Conservation (phyloP, 768 basidiomycete species). For the Suillus clintonianus region DNA sequence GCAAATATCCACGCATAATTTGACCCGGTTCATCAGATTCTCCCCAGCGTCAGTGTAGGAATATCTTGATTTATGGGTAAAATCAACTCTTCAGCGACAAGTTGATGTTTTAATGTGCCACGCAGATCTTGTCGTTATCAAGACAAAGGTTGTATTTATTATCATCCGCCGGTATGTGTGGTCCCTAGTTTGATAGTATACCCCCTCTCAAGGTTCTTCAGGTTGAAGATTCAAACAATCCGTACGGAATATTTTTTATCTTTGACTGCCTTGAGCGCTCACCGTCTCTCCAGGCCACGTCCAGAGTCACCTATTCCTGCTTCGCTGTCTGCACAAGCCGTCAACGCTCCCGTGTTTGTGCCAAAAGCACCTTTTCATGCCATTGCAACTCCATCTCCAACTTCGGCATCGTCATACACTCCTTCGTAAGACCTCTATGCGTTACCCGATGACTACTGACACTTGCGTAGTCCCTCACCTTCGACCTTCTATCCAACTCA, state of each 20-base stretch:
- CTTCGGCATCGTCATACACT: slow-evolving; percentile 31
- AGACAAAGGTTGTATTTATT: slow-evolving; percentile 83
- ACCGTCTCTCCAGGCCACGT: slow-evolving; percentile 29
- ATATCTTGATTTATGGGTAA: slow-evolving; percentile 90
- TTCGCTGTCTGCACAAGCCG: slow-evolving; percentile 59
- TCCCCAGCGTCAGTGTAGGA: slow-evolving; percentile 81
- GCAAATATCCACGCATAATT: slow-evolving; percentile 13
- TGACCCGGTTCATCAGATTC: slow-evolving; percentile 46
- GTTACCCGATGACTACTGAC: slow-evolving; percentile 9
- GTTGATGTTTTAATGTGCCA: not conserved
- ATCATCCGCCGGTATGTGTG: slow-evolving; percentile 67
- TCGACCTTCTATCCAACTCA: slow-evolving; percentile 31
- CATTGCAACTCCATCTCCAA: slow-evolving; percentile 30
- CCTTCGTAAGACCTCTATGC: slow-evolving; percentile 24
- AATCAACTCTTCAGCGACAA: slow-evolving; percentile 1
- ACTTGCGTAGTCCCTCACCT: slow-evolving; percentile 24
- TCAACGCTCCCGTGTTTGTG: slow-evolving; percentile 85
- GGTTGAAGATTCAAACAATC: slow-evolving; percentile 21
- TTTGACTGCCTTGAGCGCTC: not conserved
- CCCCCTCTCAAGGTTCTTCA: slow-evolving; percentile 4
- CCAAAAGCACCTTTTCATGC: slow-evolving; percentile 68
- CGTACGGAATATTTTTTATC: slow-evolving; percentile 22
- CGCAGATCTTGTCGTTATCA: slow-evolving; percentile 80
- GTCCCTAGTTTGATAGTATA: not conserved
- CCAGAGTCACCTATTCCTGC: slow-evolving; percentile 47